Conservation (phyloP, 1,284 basidiomycete genomes). For the Cutaneotrichosporon cavernicola region DNA sequence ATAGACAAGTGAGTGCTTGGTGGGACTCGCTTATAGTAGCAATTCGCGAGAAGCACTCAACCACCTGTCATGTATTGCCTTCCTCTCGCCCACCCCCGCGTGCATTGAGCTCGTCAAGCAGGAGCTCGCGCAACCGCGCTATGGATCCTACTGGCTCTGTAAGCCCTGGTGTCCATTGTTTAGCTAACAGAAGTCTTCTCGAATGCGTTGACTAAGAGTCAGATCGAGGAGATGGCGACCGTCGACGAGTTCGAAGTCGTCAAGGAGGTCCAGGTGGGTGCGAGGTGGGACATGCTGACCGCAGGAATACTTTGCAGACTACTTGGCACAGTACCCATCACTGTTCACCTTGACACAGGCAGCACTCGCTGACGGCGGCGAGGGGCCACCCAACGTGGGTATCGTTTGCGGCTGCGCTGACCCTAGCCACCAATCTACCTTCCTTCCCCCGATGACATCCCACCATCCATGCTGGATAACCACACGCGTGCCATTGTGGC, state of each 20-base stretch:
- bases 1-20: slow-evolving; percentile 71
- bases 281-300: slow-evolving; percentile 13
- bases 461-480: slow-evolving; percentile 68
- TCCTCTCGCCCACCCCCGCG: slow-evolving; percentile 75
- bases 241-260: slow-evolving; percentile 97
- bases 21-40: slow-evolving; percentile 33
- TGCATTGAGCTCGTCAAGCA: slow-evolving; percentile 77
- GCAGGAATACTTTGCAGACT: slow-evolving; percentile 95
- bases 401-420: neutral
- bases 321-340: slow-evolving; percentile 78
- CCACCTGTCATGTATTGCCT: slow-evolving; percentile 95
- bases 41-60: slow-evolving; percentile 80
- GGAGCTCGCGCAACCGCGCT: slow-evolving; percentile 85
- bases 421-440: slow-evolving; percentile 53
- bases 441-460: slow-evolving; percentile 59
- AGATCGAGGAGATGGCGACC: slow-evolving; percentile 90
- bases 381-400: slow-evolving; percentile 50
- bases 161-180: slow-evolving; percentile 53
- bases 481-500: slow-evolving; percentile 81
- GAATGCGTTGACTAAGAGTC: slow-evolving; percentile 82
- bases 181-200: slow-evolving; percentile 72
- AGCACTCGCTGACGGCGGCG: slow-evolving; percentile 50
- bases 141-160: slow-evolving; percentile 97
- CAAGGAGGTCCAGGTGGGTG: slow-evolving; percentile 83
- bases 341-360: slow-evolving; percentile 83